Percentiles rank a stretch among this genome's conserved stretches.
Conservation (phyloP, 1,139 yeast genomes). For the Sporopachydermia cereana region DNA sequence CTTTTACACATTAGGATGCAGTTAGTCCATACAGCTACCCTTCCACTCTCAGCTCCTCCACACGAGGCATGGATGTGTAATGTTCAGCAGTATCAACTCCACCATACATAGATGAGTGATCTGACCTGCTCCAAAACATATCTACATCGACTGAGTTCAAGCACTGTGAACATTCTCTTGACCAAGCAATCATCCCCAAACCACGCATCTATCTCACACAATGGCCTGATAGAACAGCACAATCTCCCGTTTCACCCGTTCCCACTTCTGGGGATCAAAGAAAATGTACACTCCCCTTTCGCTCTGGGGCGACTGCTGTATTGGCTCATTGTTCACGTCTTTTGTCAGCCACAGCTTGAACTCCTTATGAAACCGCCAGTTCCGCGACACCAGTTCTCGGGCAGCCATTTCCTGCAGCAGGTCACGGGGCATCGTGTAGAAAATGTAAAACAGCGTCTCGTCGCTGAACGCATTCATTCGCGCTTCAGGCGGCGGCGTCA, state of each 20-base stretch:
- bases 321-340: conserved; percentile 83
- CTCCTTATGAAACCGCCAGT: conserved; percentile 96
- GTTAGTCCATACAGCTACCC: no score
- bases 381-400: conserved; percentile 73
- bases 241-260: conserved; percentile 77
- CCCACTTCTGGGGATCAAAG: conserved; percentile 96
- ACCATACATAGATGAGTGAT: no score
- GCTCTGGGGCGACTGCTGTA: conserved; percentile 71
- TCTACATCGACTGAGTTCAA: no score
- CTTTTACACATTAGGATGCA: no score
- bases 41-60: no score
- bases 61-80: no score
- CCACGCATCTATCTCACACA: conserved; percentile 17
- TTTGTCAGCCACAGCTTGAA: conserved; percentile 95
- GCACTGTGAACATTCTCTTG: no score
- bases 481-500: conserved; percentile 47
- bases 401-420: conserved; percentile 91
- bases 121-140: no score
- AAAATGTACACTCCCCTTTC: conserved; percentile 94
- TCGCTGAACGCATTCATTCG: conserved; percentile 73
- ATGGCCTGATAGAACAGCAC: conserved; percentile 52
- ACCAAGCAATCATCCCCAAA: neutral
- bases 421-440: conserved; percentile 90
- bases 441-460: conserved; percentile 86
- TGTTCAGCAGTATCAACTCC: no score